Conservation (phyloP, 2,329 filamentous ascomycete genomes). For the Anthostomella pinea region DNA sequence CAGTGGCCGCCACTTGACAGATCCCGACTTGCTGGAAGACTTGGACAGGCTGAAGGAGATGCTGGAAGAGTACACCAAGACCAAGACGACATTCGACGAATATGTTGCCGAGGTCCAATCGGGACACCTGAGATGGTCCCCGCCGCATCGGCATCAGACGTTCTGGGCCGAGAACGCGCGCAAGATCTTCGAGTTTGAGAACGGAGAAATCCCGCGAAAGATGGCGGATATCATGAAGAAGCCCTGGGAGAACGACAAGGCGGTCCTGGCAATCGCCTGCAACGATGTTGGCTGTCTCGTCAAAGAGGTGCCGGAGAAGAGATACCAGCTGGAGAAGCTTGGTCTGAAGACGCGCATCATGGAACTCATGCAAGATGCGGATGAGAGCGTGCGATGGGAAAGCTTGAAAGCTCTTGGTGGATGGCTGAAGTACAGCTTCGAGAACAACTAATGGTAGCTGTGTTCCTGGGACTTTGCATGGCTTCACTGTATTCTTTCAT, state of each 20-base stretch:
- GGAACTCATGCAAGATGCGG: slow-evolving; percentile 87
- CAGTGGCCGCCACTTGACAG: slow-evolving; percentile 58
- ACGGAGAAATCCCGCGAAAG: slow-evolving; percentile 74
- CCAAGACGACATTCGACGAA: slow-evolving; percentile 78
- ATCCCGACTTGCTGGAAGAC: slow-evolving; percentile 63
- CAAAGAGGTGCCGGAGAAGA: slow-evolving; percentile 83
- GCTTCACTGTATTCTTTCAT: slow-evolving; percentile 15
- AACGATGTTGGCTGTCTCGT: slow-evolving; percentile 89
- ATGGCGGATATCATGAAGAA: slow-evolving; percentile 78
- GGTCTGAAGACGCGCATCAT: slow-evolving; percentile 85
- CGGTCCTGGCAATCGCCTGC: slow-evolving; percentile 87
- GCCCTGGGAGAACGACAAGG: slow-evolving; percentile 76
- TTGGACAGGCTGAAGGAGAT: slow-evolving; percentile 59
- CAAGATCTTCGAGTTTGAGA: slow-evolving; percentile 79
- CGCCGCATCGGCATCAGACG: slow-evolving; percentile 78
- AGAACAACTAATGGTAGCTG: slow-evolving; percentile 34
- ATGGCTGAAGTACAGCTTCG: slow-evolving; percentile 64
- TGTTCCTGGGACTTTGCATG: slow-evolving; percentile 3
- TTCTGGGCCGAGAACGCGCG: slow-evolving; percentile 94
- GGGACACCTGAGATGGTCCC: slow-evolving; percentile 88
- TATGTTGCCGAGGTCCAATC: slow-evolving; percentile 84
- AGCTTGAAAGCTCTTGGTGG: slow-evolving; percentile 76
- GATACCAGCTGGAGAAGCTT: slow-evolving; percentile 74
- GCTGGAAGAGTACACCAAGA: slow-evolving; percentile 65
- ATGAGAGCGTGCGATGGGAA: slow-evolving; percentile 90